A percentile compares a stretch with the other conserved stretches of the same genome.
Conservation (phyloP, 1,284 basidiomycete species). For the Dichomitus squalens region DNA sequence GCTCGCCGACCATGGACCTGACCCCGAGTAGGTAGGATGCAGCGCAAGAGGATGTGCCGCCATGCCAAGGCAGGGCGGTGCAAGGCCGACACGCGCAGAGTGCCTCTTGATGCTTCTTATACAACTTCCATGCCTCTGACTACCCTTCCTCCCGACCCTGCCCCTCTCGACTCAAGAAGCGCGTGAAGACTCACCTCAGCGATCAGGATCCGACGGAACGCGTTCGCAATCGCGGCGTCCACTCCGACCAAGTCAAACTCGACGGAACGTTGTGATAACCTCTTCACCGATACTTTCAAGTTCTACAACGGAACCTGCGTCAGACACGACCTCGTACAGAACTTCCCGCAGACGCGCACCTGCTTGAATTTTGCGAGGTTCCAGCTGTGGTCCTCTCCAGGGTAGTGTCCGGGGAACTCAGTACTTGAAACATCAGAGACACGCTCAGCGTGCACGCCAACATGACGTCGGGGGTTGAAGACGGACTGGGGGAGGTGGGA, state of each 20-base stretch:
- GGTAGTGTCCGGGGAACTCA: slow-evolving; percentile 87
- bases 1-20: too few species aligned
- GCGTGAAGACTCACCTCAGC: slow-evolving; percentile 80
- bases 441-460: slow-evolving; percentile 70
- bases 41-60: too few species aligned
- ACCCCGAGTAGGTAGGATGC: too few species aligned
- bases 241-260: slow-evolving; percentile 97
- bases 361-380: slow-evolving; percentile 73
- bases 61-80: too few species aligned
- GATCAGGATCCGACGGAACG: slow-evolving; percentile 89
- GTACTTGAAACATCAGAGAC: slow-evolving; percentile 82
- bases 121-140: not conserved
- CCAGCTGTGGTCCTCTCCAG: slow-evolving; percentile 86
- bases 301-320: slow-evolving; percentile 46
- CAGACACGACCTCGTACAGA: not conserved
- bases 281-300: slow-evolving; percentile 73
- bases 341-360: slow-evolving; percentile 46
- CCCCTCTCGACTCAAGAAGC: not conserved
- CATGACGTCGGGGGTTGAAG: slow-evolving; percentile 45
- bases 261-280: slow-evolving; percentile 79
- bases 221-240: slow-evolving; percentile 96
- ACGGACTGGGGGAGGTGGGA: slow-evolving; percentile 31
- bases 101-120: not conserved
- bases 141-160: not conserved
- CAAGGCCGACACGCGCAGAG: not conserved